Percentiles rank a stretch among this genome's conserved stretches.
Evolutionary conservation across 768 basidiomycete species (phyloP).

Genomic region (Hericium coralloides): DNA sequence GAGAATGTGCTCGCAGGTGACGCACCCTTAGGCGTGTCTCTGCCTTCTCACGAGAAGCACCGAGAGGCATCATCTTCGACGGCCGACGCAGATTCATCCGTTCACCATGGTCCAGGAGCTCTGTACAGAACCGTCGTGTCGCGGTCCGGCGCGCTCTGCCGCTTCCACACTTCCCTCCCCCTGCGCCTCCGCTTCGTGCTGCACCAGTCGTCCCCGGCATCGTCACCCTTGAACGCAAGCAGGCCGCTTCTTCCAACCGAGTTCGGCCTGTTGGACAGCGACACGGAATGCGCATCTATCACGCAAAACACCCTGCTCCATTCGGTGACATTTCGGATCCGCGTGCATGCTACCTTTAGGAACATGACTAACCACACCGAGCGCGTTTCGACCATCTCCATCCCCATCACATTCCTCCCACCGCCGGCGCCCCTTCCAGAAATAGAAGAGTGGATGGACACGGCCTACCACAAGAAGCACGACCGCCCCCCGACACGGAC

Average conservation of each 20-base stretch:
- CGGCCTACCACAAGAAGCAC: conserved; percentile 82
- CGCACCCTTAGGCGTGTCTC: conserved; percentile 21
- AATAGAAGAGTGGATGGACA: conserved; percentile 61
- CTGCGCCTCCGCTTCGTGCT: conserved; percentile 76
- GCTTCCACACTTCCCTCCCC: conserved; percentile 71
- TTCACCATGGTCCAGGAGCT: conserved; percentile 21
- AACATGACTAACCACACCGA: conserved; percentile 62
- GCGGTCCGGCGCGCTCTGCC: conserved; percentile 85
- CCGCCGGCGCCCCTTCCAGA: conserved; percentile 74
- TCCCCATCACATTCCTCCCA: conserved; percentile 67
- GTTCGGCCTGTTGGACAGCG: conserved; percentile 41
- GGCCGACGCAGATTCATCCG: conserved; percentile 2
- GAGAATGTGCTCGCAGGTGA: conserved; percentile 33
- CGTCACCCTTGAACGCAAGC: conserved; percentile 39
- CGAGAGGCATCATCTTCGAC: conserved; percentile 14
- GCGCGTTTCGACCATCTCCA: conserved; percentile 48
- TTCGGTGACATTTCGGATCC: conserved; percentile 67
- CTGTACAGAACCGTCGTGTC: conserved; percentile 49
- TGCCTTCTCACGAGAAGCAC: conserved; percentile 16
- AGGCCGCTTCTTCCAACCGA: conserved; percentile 33
- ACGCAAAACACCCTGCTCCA: conserved; percentile 80
- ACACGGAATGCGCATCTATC: conserved; percentile 63
- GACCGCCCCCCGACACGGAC: conserved; percentile 72
- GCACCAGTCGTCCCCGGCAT: conserved; percentile 47
- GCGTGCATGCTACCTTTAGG: conserved; percentile 70